Conservation (phyloP, 345 rosid genomes). For the Theobroma cacao region DNA sequence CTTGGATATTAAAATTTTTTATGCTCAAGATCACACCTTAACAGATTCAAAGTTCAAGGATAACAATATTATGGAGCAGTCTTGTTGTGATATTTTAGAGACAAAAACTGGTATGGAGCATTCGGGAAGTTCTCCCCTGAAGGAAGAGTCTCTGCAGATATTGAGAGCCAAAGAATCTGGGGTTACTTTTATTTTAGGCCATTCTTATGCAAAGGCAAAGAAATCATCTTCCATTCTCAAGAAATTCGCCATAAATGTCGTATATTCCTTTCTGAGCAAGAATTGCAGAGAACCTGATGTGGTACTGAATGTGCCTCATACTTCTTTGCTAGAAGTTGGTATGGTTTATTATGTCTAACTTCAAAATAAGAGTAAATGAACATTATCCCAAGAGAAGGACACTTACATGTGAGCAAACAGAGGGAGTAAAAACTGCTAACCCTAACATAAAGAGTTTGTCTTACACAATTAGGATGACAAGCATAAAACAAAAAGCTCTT, state of each 20-base stretch:
- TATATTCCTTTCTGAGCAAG: slow-evolving; percentile 65
- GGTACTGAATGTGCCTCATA: slow-evolving; percentile 61
- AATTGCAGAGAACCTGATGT: slow-evolving; percentile 69
- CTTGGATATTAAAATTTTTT: slow-evolving; percentile 2
- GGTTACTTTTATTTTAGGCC: slow-evolving; percentile 64
- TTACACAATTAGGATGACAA: background rate
- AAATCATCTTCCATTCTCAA: slow-evolving; percentile 58
- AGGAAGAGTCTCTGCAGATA: slow-evolving; percentile 42
- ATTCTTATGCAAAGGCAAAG: slow-evolving; percentile 60
- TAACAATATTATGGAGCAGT: slow-evolving; percentile 10
- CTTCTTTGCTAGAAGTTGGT: slow-evolving; percentile 74
- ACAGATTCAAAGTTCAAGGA: slow-evolving; percentile 6
- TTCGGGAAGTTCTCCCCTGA: slow-evolving; percentile 15
- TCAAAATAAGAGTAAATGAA: background rate
- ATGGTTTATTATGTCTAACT: slow-evolving; percentile 63
- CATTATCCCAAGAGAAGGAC: background rate
- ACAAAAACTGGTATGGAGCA: background rate
- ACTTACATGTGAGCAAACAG: background rate
- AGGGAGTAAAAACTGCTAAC: background rate
- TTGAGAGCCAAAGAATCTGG: slow-evolving; percentile 71
- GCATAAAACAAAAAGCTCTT: background rate
- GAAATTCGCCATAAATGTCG: slow-evolving; percentile 55
- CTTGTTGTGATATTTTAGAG: slow-evolving; percentile 11
- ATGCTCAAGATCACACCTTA: slow-evolving; percentile 2
- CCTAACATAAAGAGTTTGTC: background rate